These are phyloP conservation scores for Verticillium zaregamsianum DNA, from an alignment of 2,329 filamentous ascomycete genomes.

Conservation along the genomic window DNA sequence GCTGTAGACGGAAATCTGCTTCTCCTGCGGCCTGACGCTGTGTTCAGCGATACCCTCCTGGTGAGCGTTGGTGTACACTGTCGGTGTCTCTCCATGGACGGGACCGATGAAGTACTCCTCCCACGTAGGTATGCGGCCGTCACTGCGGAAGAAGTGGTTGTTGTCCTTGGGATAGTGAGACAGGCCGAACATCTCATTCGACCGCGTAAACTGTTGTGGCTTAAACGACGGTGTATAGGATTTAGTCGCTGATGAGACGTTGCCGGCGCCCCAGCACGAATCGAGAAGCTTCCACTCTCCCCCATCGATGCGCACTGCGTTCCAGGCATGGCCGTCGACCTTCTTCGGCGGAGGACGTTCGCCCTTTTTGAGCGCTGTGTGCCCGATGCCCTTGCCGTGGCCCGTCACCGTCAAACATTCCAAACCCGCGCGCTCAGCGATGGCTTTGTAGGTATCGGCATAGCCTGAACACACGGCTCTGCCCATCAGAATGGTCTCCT, in stretches of 20 bases:
- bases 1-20: slow-evolving; percentile 58
- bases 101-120: slow-evolving; percentile 75
- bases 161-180: slow-evolving; percentile 73
- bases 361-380: slow-evolving; percentile 57
- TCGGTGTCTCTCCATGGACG: slow-evolving; percentile 41
- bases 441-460: slow-evolving; percentile 72
- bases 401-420: slow-evolving; percentile 71
- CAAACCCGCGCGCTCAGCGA: slow-evolving; percentile 76
- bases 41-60: slow-evolving; percentile 50
- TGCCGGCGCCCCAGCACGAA: slow-evolving; percentile 87
- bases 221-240: slow-evolving; percentile 66
- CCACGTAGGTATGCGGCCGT: slow-evolving; percentile 67
- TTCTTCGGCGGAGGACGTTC: slow-evolving; percentile 61
- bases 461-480: slow-evolving; percentile 91
- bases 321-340: slow-evolving; percentile 78
- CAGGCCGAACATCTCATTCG: slow-evolving; percentile 76
- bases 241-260: slow-evolving; percentile 46
- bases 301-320: slow-evolving; percentile 81
- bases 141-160: slow-evolving; percentile 67
- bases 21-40: slow-evolving; percentile 57
- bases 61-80: slow-evolving; percentile 38
- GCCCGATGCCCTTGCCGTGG: slow-evolving; percentile 83
- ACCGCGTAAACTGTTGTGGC: slow-evolving; percentile 53
- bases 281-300: slow-evolving; percentile 91
- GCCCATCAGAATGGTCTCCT: slow-evolving; percentile 70